Evolutionary conservation across 192 early-diverging fungal genomes (phyloP).

Genomic region (Gaertneriomyces semiglobifer): DNA sequence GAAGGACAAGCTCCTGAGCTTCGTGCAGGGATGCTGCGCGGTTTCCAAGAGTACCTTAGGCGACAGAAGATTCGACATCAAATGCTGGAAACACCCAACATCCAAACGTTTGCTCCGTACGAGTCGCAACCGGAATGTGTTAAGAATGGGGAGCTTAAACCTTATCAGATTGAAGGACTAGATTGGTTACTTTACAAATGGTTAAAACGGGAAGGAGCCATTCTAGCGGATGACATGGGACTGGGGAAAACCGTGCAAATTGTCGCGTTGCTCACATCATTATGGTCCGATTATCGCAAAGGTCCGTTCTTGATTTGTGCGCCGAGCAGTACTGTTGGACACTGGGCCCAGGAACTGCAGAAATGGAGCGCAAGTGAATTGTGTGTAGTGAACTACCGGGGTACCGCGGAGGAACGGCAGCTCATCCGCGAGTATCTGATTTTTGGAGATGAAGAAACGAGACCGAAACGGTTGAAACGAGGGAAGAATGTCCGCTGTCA

Average conservation of each 20-base stretch:
- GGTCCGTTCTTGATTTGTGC: slow-evolving; percentile 69
- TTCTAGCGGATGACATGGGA: slow-evolving; percentile 77
- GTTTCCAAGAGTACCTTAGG: slow-evolving; percentile 6
- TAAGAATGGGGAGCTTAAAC: slow-evolving; percentile 52
- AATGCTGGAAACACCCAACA: no score
- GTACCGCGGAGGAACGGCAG: slow-evolving; percentile 39
- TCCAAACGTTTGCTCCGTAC: slow-evolving; percentile 40
- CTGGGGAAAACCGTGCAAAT: slow-evolving; percentile 76
- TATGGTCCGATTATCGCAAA: slow-evolving; percentile 44
- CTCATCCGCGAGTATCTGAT: slow-evolving; percentile 54
- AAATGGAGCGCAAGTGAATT: slow-evolving; percentile 65
- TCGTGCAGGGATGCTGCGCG: neutral
- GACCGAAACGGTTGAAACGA: neutral
- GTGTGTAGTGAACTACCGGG: slow-evolving; percentile 54
- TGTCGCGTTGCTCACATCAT: slow-evolving; percentile 43
- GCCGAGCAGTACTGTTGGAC: slow-evolving; percentile 59
- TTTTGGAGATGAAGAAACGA: slow-evolving; percentile 23
- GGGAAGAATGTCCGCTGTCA: slow-evolving; percentile 54
- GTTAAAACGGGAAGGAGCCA: slow-evolving; percentile 52
- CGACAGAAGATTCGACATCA: neutral
- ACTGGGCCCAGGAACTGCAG: slow-evolving; percentile 70
- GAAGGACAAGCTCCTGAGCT: neutral
- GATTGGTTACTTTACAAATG: slow-evolving; percentile 72
- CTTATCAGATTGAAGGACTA: slow-evolving; percentile 62
- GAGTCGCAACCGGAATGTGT: slow-evolving; percentile 51